Conservation (phyloP, 2,329 filamentous ascomycete genomes). For the Corynespora cassiicola region DNA sequence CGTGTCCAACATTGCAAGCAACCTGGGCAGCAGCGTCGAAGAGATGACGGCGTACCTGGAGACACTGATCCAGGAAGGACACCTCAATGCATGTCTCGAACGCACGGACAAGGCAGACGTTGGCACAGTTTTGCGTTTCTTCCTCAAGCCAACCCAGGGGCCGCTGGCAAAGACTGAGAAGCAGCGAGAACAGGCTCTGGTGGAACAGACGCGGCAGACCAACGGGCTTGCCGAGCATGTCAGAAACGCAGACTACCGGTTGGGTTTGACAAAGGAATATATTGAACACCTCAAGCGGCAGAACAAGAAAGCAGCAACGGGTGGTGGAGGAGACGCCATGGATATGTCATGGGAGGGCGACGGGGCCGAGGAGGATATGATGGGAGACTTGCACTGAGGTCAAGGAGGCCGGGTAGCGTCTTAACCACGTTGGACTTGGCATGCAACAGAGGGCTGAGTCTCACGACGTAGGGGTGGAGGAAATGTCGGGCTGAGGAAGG, state of each 20-base stretch:
- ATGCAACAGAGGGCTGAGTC: constrained; percentile 1
- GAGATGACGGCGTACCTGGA: constrained; percentile 61
- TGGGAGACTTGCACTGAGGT: constrained; percentile 42
- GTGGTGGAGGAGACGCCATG: constrained; percentile 40
- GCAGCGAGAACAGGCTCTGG: constrained; percentile 52
- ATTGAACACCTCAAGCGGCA: constrained; percentile 59
- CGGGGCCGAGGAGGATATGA: constrained; percentile 47
- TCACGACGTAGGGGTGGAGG: background rate
- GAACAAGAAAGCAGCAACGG: constrained; percentile 46
- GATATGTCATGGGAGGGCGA: constrained; percentile 44
- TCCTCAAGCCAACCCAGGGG: constrained; percentile 43
- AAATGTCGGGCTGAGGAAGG: constrained; percentile 1
- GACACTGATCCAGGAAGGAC: constrained; percentile 59
- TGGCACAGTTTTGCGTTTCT: constrained; percentile 62
- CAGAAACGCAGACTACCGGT: constrained; percentile 60
- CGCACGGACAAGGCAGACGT: constrained; percentile 45
- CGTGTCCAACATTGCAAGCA: constrained; percentile 59
- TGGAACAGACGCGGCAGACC: constrained; percentile 58
- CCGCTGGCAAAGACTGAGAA: constrained; percentile 47
- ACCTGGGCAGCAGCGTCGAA: constrained; percentile 57
- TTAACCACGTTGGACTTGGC: background rate
- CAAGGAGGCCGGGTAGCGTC: constrained; percentile 2
- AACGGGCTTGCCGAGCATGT: constrained; percentile 59
- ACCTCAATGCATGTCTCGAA: constrained; percentile 59
- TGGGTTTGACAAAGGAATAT: constrained; percentile 66